These are phyloP conservation scores for Mortierella sp. DNA, from an alignment of 371 early-diverging fungal species.

Conservation along the genomic window DNA sequence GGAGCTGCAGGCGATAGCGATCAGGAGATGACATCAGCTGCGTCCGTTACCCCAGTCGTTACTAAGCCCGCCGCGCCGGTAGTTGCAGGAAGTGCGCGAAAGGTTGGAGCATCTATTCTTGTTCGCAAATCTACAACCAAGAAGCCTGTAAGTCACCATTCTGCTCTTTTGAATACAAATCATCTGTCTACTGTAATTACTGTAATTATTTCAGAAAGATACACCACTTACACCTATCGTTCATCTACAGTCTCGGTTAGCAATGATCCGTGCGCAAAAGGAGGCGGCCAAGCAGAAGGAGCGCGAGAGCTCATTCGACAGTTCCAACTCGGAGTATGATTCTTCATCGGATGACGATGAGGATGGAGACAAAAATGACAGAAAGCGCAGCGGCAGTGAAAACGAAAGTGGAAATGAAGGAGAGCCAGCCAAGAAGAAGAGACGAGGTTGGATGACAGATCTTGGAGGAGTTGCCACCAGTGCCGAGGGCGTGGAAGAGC, in stretches of 20 bases:
- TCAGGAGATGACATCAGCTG: conserved; percentile 41
- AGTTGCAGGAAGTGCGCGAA: conserved; percentile 54
- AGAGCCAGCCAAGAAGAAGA: conserved; percentile 58
- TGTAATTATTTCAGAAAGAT: neutral
- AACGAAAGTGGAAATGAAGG: conserved; percentile 39
- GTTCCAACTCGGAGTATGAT: conserved; percentile 77
- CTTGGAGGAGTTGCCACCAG: conserved; percentile 39
- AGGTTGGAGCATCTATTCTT: conserved; percentile 54
- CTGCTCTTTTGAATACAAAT: neutral
- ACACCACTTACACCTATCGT: neutral
- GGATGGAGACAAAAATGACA: conserved; percentile 37
- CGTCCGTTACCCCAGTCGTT: conserved; percentile 7
- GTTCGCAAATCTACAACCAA: conserved; percentile 51
- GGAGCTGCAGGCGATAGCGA: conserved; percentile 17
- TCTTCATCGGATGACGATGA: conserved; percentile 60
- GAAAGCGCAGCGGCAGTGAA: conserved; percentile 58
- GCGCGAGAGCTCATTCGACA: conserved; percentile 75
- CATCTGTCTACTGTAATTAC: neutral
- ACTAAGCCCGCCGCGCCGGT: conserved; percentile 17
- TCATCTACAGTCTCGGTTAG: conserved; percentile 39
- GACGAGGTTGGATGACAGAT: conserved; percentile 58
- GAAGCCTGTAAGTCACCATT: conserved; percentile 50
- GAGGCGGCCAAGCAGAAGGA: conserved; percentile 67
- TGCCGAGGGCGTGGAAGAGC: conserved; percentile 42
- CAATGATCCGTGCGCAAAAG: conserved; percentile 48